A percentile compares a stretch with the other conserved stretches of the same genome.
Conservation (phyloP, 2,329 filamentous ascomycete species). For the Sclerotinia minor region DNA sequence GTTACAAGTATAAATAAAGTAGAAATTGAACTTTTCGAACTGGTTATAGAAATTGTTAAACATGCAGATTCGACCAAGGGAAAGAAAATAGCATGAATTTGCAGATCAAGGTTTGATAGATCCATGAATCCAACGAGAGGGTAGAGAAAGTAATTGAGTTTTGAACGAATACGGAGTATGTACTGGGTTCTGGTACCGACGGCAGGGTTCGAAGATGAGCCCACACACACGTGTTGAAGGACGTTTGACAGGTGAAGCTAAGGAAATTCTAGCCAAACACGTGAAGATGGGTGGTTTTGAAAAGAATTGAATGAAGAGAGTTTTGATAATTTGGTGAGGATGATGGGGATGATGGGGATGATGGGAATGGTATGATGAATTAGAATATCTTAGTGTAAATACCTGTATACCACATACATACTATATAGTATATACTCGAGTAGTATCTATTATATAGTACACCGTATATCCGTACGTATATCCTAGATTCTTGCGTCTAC, state of each 20-base stretch:
- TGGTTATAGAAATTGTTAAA: neutral
- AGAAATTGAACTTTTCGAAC: neutral
- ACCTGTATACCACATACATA: neutral
- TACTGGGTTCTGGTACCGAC: neutral
- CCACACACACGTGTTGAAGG: neutral
- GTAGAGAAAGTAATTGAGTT: too few relatives aligned
- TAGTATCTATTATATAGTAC: too few relatives aligned
- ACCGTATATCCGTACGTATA: too few relatives aligned
- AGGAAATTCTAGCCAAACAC: neutral
- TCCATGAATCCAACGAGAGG: neutral
- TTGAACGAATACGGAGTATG: too few relatives aligned
- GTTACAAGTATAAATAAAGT: neutral
- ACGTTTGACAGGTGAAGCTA: neutral
- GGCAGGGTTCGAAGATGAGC: neutral
- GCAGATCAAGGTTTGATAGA: neutral
- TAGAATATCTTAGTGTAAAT: neutral
- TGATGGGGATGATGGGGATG: neutral
- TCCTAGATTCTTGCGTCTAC: too few relatives aligned
- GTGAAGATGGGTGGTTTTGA: neutral
- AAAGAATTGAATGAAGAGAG: neutral
- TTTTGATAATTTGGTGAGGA: neutral
- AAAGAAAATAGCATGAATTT: neutral
- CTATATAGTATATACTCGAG: too few relatives aligned
- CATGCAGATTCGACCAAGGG: neutral
- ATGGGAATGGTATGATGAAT: neutral